Conservation (phyloP, 805 yeast species). For the Schwanniomyces vanrijiae region DNA sequence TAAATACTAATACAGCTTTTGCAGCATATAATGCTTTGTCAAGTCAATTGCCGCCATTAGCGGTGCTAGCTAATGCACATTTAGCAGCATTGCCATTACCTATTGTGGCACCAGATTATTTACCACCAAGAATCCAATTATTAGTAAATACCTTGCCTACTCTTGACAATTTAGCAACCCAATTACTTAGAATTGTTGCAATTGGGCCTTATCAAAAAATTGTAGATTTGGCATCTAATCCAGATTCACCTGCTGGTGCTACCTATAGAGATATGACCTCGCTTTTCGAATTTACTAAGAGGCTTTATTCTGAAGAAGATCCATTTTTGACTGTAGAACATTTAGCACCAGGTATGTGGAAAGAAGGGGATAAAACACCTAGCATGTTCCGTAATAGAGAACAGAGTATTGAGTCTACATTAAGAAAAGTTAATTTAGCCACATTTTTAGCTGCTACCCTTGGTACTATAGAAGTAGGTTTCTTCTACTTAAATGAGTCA, state of each 20-base stretch:
- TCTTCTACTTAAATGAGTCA: conserved; percentile 78
- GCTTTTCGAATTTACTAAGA: conserved; percentile 74
- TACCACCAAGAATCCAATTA: conserved; percentile 63
- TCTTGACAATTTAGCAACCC: conserved; percentile 79
- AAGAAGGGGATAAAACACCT: conserved; percentile 60
- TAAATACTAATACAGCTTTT: conserved; percentile 39
- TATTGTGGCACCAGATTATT: conserved; percentile 53
- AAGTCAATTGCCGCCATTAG: conserved; percentile 36
- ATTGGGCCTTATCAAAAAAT: conserved; percentile 76
- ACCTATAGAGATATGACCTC: conserved; percentile 69
- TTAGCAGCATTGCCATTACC: conserved; percentile 61
- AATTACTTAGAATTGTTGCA: conserved; percentile 70
- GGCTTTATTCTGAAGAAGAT: conserved; percentile 65
- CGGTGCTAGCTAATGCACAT: conserved; percentile 45
- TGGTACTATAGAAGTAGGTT: conserved; percentile 84
- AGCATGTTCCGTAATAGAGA: conserved; percentile 58
- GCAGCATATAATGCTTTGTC: conserved; percentile 44
- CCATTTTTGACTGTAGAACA: conserved; percentile 72
- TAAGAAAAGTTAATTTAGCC: conserved; percentile 83
- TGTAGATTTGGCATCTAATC: conserved; percentile 64
- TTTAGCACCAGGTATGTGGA: conserved; percentile 71
- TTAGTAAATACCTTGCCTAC: conserved; percentile 70
- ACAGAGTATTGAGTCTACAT: conserved; percentile 59
- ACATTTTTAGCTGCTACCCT: conserved; percentile 86
- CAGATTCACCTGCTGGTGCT: conserved; percentile 64